Percentiles rank a stretch among this genome's conserved stretches.
Evolutionary conservation across 495 filamentous ascomycete species (phyloP).

Genomic region (Daldinia childiae): DNA sequence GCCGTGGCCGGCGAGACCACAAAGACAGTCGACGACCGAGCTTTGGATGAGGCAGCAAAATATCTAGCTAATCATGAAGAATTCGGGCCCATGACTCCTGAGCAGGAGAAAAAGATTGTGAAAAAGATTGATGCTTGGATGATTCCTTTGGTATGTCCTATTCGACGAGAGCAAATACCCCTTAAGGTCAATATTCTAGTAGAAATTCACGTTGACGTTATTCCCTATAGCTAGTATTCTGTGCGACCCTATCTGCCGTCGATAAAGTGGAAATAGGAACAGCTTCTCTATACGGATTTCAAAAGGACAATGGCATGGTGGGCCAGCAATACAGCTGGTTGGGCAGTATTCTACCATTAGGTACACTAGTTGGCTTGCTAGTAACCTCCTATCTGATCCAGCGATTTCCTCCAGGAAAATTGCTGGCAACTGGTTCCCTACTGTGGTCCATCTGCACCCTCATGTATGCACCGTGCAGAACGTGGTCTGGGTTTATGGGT

Average conservation of each 20-base stretch:
- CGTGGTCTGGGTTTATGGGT: conserved; percentile 45
- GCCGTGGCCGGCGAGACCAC: conserved; percentile 17
- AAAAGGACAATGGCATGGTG: conserved; percentile 58
- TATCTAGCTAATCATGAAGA: conserved; percentile 38
- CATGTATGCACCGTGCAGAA: conserved; percentile 38
- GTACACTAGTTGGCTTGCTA: conserved; percentile 44
- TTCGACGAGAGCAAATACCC: background rate
- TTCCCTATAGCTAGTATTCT: conserved; percentile 26
- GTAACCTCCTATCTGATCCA: conserved; percentile 54
- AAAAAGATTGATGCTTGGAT: conserved; percentile 59
- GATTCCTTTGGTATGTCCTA: conserved; percentile 53
- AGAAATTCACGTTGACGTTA: background rate
- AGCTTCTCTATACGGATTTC: conserved; percentile 64
- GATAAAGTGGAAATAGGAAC: conserved; percentile 48
- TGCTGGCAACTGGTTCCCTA: conserved; percentile 40
- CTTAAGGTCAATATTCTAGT: background rate
- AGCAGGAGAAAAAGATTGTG: conserved; percentile 53
- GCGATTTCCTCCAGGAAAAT: conserved; percentile 53
- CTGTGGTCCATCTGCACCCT: conserved; percentile 40
- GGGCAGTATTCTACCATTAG: conserved; percentile 47
- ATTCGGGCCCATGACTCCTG: conserved; percentile 35
- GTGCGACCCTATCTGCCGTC: conserved; percentile 45
- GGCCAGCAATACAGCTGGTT: conserved; percentile 69
- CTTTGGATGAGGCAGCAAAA: conserved; percentile 34
- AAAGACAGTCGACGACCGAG: conserved; percentile 23